These are phyloP conservation scores for Hyphopichia burtonii DNA, from an alignment of 1,139 yeast species.

Conservation along the genomic window DNA sequence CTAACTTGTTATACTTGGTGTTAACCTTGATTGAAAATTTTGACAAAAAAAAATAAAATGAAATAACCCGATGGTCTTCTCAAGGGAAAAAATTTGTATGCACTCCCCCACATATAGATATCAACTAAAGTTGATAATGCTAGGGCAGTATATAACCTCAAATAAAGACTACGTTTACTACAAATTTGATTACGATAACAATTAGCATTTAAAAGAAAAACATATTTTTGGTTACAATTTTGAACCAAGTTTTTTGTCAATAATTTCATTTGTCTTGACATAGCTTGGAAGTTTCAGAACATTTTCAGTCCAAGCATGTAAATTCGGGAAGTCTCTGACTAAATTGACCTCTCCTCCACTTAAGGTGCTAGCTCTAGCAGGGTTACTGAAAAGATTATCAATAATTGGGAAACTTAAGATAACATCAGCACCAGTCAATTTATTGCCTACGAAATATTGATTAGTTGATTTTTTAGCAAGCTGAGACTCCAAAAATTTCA, in stretches of 20 bases:
- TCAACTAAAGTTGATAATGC: no score
- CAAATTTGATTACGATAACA: no score
- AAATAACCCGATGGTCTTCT: constrained; percentile 1
- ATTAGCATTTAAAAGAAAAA: no score
- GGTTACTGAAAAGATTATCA: constrained; percentile 18
- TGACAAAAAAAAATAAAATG: neutral
- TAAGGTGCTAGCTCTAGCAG: constrained; percentile 10
- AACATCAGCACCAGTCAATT: constrained; percentile 40
- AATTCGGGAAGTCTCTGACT: constrained; percentile 20
- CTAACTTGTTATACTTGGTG: neutral
- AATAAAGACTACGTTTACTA: no score
- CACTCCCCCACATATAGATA: neutral
- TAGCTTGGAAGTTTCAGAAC: constrained; percentile 19
- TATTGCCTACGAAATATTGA: constrained; percentile 35
- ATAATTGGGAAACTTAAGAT: constrained; percentile 35
- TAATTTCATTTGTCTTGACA: constrained; percentile 18
- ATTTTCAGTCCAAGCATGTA: constrained; percentile 23
- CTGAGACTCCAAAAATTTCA: constrained; percentile 30
- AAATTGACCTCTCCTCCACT: constrained; percentile 9
- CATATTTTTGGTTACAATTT: neutral
- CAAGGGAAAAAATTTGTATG: neutral
- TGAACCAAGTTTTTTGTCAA: constrained; percentile 6
- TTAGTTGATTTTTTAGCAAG: constrained; percentile 25
- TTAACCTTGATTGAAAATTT: neutral
- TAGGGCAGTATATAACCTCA: no score